Base-by-base conservation (phyloP, 257 asterid genomes). In the Gentiana dahurica region DNA sequence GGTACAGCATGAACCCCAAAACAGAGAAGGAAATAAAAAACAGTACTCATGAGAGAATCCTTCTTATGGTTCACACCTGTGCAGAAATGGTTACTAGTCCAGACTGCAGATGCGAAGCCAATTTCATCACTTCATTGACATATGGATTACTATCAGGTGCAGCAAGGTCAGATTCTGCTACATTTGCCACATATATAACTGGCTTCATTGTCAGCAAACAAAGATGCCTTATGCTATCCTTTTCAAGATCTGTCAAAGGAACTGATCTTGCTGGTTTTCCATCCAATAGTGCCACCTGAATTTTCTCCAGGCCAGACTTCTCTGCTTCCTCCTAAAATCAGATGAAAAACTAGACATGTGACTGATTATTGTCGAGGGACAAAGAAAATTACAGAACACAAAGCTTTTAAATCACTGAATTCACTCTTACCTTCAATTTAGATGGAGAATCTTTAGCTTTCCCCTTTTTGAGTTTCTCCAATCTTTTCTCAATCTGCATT, bases 261-360 rank as follows among this genome's bases (percentile, higher is more conserved):
- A 85, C 94, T 57, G 98, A 77, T 73, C 98, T 74, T 65, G 98
- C 97, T 51, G 97, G 97, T 75, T 81, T 91, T 77, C 98, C 98
- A 58, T 79, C 94, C 94, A 87, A 11, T 65, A 91, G 77, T 52
- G 92, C 93, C 66, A 58, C 71, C 65, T 59, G 81, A 65, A 91
- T 87, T 69, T 67, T 83, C 61, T 78, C 96, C 71, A 91, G 77
- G 13, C 90, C 98, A 69, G 90, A 78, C 68, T 76, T 92, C 76
- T 92, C 98, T 65, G 96, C 90, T 81, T 84, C 98, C 73, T 90
- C 98, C 98, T 90, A 77, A 71, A 72, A 68, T 43, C 56, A 58
- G 72, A 57, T 65, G 54, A 57, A 55, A 53, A 58, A 36, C 68
- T 60, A 54, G 62, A 69, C 44, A 12, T 51, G 10, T 43, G 7